Evolutionary conservation across 495 filamentous ascomycete genomes (phyloP).

Genomic region (Paragyromitra xinjiangensis): DNA sequence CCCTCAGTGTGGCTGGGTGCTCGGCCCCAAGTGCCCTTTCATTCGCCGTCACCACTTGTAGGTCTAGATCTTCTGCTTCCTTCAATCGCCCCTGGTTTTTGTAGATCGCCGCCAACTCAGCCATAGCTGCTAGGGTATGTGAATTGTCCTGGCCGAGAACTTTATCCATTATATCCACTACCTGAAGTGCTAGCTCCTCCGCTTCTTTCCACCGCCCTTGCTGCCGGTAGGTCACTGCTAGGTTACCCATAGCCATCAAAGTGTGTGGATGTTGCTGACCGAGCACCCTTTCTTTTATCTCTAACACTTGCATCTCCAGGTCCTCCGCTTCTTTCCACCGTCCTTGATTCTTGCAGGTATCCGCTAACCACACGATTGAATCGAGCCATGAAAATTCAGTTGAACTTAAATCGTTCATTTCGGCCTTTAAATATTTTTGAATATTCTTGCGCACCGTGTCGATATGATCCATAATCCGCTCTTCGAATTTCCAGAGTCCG

Average conservation of each 20-base stretch:
- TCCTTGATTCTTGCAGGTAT: constrained; percentile 39
- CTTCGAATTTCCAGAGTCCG: background rate
- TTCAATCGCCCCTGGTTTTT: constrained; percentile 1
- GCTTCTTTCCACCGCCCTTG: constrained; percentile 20
- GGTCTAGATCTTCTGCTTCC: background rate
- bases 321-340: constrained; percentile 54
- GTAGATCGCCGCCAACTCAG: constrained; percentile 52
- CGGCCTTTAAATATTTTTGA: background rate
- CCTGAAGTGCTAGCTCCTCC: constrained; percentile 41
- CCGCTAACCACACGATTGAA: background rate
- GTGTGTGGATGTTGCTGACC: constrained; percentile 37
- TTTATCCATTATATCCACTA: constrained; percentile 39
- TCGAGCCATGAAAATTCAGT: constrained; percentile 16
- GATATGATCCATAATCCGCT: constrained; percentile 7
- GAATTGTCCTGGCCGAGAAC: constrained; percentile 57
- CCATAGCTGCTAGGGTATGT: constrained; percentile 58
- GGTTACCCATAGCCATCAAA: constrained; percentile 1
- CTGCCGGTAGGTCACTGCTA: background rate
- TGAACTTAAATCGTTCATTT: background rate
- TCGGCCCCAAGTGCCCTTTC: no score
- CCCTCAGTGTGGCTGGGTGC: no score
- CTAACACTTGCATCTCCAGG: constrained; percentile 47
- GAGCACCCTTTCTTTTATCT: constrained; percentile 34
- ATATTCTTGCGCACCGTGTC: background rate
- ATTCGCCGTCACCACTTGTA: no score